Conservation (phyloP, 441 rosid species). For the Monsonia emarginata region DNA sequence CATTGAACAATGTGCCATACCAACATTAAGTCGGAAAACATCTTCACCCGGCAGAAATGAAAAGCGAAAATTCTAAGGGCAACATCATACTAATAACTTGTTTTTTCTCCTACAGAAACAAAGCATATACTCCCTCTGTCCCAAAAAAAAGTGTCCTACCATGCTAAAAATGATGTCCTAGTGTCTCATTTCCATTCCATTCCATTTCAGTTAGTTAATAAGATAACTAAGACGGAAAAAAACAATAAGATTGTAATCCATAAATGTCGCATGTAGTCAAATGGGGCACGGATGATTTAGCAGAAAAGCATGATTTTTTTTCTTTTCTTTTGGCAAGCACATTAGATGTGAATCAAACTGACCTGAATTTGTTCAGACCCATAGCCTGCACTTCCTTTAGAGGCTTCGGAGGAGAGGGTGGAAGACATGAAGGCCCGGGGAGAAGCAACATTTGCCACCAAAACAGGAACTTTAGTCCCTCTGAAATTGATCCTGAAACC, state of each 20-base stretch:
- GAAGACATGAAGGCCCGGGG: constrained; percentile 69
- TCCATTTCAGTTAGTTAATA: too few relatives aligned
- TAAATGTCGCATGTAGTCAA: too few relatives aligned
- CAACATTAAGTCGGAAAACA: not conserved
- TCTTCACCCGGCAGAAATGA: not conserved
- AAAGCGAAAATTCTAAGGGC: not conserved
- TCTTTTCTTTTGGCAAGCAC: not conserved
- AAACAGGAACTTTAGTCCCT: constrained; percentile 27
- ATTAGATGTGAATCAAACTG: not conserved
- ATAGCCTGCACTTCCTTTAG: constrained; percentile 50
- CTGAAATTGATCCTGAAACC: constrained; percentile 41
- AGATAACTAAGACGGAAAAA: too few relatives aligned
- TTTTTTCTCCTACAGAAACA: too few relatives aligned
- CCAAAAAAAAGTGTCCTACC: too few relatives aligned
- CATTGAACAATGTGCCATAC: not conserved
- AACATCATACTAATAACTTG: not conserved
- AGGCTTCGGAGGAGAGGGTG: constrained; percentile 41
- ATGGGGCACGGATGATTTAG: too few relatives aligned
- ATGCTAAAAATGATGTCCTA: too few relatives aligned
- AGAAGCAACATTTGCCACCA: constrained; percentile 32
- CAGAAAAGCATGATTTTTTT: not conserved
- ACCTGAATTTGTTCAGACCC: constrained; percentile 95
- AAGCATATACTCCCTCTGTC: too few relatives aligned
- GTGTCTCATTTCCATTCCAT: too few relatives aligned
- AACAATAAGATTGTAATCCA: too few relatives aligned